These are phyloP conservation scores for Schizopora paradoxa DNA, from an alignment of 1,284 basidiomycete genomes.

Conservation along the genomic window DNA sequence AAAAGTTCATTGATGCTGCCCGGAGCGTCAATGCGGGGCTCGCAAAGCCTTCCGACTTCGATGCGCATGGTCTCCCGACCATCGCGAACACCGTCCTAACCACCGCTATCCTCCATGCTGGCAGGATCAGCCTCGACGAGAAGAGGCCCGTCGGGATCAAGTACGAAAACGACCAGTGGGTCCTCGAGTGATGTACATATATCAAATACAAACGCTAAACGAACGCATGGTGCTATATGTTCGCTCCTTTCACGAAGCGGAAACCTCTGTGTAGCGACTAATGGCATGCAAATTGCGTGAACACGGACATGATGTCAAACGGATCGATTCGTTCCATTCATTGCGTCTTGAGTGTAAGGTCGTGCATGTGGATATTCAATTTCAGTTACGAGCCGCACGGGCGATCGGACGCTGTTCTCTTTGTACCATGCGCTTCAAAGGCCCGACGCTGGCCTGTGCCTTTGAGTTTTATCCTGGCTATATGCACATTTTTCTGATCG, in stretches of 20 bases:
- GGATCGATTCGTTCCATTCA: not conserved
- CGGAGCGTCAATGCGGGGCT: conserved; percentile 70
- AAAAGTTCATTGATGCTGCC: conserved; percentile 85
- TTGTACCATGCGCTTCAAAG: conserved; percentile 1
- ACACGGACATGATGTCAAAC: not conserved
- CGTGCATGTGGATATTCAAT: not conserved
- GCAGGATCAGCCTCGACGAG: conserved; percentile 84
- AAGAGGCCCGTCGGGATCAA: conserved; percentile 76
- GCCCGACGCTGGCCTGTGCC: conserved; percentile 6
- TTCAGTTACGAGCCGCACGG: not conserved
- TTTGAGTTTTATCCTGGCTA: not conserved
- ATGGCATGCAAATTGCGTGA: not conserved
- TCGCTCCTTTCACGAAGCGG: no score
- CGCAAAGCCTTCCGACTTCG: conserved; percentile 65
- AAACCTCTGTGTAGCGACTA: not conserved
- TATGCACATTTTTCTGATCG: no score
- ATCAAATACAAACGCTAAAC: not conserved
- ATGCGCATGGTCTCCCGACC: conserved; percentile 78
- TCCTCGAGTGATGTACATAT: conserved; percentile 48
- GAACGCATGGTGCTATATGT: not conserved
- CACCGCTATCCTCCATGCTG: conserved; percentile 88
- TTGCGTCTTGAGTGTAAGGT: no score
- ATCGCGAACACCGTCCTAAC: conserved; percentile 86
- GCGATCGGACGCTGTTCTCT: not conserved
- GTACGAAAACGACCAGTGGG: conserved; percentile 59